Evolutionary conservation across 208 protist genomes (phyloP).

Genomic region (Blastocrithidia nonstop): DNA sequence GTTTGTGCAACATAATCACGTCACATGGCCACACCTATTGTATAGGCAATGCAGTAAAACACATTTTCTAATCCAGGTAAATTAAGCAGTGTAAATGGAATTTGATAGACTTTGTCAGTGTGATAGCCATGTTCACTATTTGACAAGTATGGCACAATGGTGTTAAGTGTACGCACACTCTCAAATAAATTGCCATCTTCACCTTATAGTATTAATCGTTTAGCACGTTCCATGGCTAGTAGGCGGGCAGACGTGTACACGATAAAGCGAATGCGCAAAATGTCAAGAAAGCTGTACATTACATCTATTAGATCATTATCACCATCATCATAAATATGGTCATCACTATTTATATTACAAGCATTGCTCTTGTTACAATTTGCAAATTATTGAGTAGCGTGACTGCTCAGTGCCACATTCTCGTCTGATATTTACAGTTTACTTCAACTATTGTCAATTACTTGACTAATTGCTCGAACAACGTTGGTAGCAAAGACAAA

Average conservation of each 20-base stretch:
- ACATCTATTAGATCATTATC: too few relatives aligned
- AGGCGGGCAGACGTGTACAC: constrained; percentile 44
- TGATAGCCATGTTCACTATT: too few relatives aligned
- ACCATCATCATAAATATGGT: not conserved
- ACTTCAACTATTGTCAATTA: too few relatives aligned
- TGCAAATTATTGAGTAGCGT: too few relatives aligned
- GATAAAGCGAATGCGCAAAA: constrained; percentile 29
- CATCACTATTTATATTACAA: not conserved
- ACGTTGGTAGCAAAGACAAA: too few relatives aligned
- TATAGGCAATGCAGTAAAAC: constrained; percentile 54
- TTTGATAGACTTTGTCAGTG: too few relatives aligned
- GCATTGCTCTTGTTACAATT: not conserved
- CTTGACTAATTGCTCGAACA: too few relatives aligned
- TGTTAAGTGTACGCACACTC: not conserved
- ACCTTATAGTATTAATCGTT: constrained; percentile 24
- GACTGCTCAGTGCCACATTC: too few relatives aligned
- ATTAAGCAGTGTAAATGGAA: constrained; percentile 13
- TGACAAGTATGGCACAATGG: too few relatives aligned
- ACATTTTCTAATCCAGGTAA: constrained; percentile 31
- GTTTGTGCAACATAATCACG: constrained; percentile 7
- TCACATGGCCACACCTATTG: constrained; percentile 28
- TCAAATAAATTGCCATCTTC: constrained; percentile 34
- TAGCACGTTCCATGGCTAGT: constrained; percentile 19
- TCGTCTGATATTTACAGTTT: too few relatives aligned
- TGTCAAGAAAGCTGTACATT: constrained; percentile 32